Conservation (phyloP, 352 stramenopile species). For the Thraustochytrium striatum region DNA sequence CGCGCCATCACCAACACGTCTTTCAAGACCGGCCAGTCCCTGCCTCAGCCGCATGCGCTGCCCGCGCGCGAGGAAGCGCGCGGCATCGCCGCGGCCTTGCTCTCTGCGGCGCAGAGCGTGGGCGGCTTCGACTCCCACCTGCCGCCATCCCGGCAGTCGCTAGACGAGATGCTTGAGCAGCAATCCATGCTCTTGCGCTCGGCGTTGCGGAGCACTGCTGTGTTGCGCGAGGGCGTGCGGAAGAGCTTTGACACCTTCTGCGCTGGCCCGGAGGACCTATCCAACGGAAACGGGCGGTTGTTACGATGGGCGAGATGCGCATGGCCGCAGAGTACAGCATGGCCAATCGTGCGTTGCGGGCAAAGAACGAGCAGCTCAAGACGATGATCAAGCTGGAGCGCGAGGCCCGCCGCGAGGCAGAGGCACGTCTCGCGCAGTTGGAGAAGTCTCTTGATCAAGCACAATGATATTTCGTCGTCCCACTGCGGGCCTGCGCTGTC, state of each 20-base stretch:
- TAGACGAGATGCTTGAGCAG: constrained; percentile 38
- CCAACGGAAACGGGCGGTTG: background rate
- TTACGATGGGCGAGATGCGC: constrained; percentile 39
- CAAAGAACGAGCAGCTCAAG: constrained; percentile 9
- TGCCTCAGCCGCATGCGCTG: background rate
- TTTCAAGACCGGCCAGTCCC: background rate
- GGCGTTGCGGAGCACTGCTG: constrained; percentile 15
- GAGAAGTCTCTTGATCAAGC: constrained; percentile 5
- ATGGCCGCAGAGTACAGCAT: constrained; percentile 29
- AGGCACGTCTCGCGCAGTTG: background rate
- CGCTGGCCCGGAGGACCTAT: background rate
- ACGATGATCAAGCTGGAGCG: constrained; percentile 28
- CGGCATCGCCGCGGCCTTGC: constrained; percentile 9
- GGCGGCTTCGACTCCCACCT: constrained; percentile 21
- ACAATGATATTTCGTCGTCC: too few species aligned
- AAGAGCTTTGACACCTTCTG: background rate
- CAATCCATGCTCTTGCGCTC: constrained; percentile 31
- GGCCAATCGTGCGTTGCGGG: background rate
- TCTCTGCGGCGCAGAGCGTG: background rate
- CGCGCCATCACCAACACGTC: background rate
- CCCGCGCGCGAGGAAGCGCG: constrained; percentile 10
- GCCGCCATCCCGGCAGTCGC: constrained; percentile 2
- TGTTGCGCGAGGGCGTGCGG: constrained; percentile 19
- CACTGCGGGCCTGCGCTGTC: too few species aligned
- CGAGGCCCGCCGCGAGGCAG: background rate